phyloP scores from a whole-genome alignment of 2,329 filamentous ascomycete species.

The Macrophomina phaseolina region DNA sequence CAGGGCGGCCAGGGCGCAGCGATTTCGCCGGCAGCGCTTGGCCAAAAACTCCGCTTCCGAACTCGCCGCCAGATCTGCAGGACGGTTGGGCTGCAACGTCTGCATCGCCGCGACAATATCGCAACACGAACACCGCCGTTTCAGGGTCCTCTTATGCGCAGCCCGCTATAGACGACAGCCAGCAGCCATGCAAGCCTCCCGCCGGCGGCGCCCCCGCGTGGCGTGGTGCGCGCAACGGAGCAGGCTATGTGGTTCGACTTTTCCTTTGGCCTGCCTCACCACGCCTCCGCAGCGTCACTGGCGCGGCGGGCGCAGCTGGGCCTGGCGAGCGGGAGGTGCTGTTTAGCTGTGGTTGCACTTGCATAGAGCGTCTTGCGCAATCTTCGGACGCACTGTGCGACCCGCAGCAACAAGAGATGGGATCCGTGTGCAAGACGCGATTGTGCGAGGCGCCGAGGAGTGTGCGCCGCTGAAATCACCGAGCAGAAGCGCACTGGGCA shows the following conservation, averaged over 20 bases:
- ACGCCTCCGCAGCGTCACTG: not conserved
- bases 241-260: constrained; percentile 14
- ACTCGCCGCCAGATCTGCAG: constrained; percentile 23
- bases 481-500: constrained; percentile 19
- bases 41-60: constrained; percentile 16
- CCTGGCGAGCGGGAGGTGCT: constrained; percentile 11
- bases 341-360: constrained; percentile 12
- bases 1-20: not conserved
- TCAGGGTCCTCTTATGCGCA: constrained; percentile 16
- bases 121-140: constrained; percentile 26
- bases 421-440: constrained; percentile 11
- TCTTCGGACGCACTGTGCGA: constrained; percentile 22
- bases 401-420: constrained; percentile 7
- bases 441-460: constrained; percentile 17
- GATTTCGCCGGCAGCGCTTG: constrained; percentile 8
- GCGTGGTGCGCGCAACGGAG: not conserved
- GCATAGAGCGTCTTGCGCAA: constrained; percentile 23
- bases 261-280: constrained; percentile 14
- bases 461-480: constrained; percentile 24
- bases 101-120: constrained; percentile 23
- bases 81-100: constrained; percentile 18
- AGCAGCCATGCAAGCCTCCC: constrained; percentile 9
- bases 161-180: not conserved
- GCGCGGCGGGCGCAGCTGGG: not conserved
- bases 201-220: not conserved